Evolutionary conservation across 1,284 basidiomycete species (phyloP), one percentile per base, ranked within the genome.

Genomic region (Moniliophthora roreri): DNA sequence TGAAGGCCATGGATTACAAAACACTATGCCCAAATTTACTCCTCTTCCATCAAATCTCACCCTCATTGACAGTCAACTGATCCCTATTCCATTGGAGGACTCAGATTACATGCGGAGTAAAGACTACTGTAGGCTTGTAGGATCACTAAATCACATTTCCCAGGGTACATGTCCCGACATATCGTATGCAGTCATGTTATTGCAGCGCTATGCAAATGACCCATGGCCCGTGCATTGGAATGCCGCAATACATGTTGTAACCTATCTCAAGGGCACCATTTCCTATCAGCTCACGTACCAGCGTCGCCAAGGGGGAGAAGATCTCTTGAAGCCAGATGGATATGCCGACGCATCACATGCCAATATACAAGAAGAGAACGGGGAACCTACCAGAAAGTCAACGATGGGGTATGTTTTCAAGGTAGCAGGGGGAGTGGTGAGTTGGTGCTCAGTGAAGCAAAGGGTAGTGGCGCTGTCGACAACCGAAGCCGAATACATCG

Each of bases 221-320:
- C 70, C 67, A 7, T 57, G 64, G 0, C 59, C 55, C 1, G 53
- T 51, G 1, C 71, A 73, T 28, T 69, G 66, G 64, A 54, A 53
- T 0, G 65, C 66, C 0, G 46, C 64, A 15, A 57, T 65, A 20
- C 67, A 68, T 26, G 57, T 69, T 2, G 41, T 74, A 0, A 52
- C 57, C 3, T 75, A 74, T 52, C 46, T 74, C 5, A 65, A 66
- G 23, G 62, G n/a, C n/a, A n/a, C n/a, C n/a, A n/a, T n/a, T n/a
- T n/a, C n/a, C n/a, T n/a, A n/a, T n/a, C n/a, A n/a, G 58, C 0
- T 62, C 0, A 54, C 64, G 26, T 59, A 60, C 28, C 52, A 54
- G 4, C n/a, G 71, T 8, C 54, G 60, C 16, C 60, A 61, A 1
- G 56, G 62, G 32, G 13, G 67, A 67, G 2, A 35, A n/a, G n/a